Conservation (phyloP, 441 rosid species). For the Pelargonium cotyledonis region DNA sequence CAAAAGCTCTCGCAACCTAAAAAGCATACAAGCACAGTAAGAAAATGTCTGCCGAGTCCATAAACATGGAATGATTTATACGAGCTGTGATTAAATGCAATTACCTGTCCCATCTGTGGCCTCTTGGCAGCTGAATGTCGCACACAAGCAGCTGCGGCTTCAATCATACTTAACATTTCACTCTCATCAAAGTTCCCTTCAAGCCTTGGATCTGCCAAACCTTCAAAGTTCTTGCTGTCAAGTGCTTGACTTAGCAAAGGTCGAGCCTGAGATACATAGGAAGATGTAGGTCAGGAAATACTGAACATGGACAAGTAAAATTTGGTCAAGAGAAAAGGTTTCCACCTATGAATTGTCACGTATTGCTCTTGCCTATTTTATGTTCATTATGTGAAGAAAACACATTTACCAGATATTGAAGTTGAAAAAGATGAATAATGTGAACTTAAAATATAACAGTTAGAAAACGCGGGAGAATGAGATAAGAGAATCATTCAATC, state of each 20-base stretch:
- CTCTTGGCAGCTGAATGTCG: conserved; percentile 78
- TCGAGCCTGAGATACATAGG: conserved; percentile 52
- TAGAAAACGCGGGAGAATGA: no score
- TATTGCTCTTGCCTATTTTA: no score
- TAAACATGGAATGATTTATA: background rate
- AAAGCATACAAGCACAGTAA: conserved; percentile 9
- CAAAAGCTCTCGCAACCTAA: conserved; percentile 82
- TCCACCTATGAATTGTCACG: no score
- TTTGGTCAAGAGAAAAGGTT: no score
- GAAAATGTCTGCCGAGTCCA: background rate
- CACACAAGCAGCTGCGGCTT: conserved; percentile 84
- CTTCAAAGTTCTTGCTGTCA: conserved; percentile 47
- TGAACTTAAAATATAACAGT: no score
- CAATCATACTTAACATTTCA: conserved; percentile 73
- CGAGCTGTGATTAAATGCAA: background rate
- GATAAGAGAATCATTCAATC: no score
- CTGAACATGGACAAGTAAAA: background rate
- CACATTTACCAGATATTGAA: no score
- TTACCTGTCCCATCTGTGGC: conserved; percentile 89
- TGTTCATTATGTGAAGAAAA: no score
- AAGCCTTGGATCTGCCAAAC: conserved; percentile 67
- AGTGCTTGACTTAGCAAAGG: conserved; percentile 65
- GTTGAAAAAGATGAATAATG: no score
- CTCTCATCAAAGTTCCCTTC: conserved; percentile 42
- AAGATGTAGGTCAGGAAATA: conserved; percentile 9